phyloP scores from a whole-genome alignment of 202 grass and related monocot genomes.

The Eragrostis tef region DNA sequence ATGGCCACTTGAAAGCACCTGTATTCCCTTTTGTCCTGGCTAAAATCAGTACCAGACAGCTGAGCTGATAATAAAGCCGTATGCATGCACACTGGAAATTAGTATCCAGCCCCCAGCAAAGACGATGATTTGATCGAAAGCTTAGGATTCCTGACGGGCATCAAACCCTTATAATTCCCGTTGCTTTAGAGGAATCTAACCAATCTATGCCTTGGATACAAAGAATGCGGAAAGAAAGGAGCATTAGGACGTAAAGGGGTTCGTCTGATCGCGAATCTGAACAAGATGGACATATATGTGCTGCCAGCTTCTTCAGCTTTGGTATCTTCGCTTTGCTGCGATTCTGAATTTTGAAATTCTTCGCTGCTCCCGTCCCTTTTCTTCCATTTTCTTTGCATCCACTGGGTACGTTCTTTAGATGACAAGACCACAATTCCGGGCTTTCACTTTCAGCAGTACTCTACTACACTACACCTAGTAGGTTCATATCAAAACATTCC shows the following conservation, averaged over 20 bases:
- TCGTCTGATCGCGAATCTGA: slow-evolving; percentile 25
- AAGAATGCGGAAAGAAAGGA: slow-evolving; percentile 48
- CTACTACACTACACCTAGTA: background rate
- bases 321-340: background rate
- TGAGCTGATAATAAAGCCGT: background rate
- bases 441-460: slow-evolving; percentile 31
- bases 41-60: slow-evolving; percentile 12
- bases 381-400: background rate
- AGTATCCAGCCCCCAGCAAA: background rate
- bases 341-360: background rate
- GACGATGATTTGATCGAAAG: slow-evolving; percentile 50
- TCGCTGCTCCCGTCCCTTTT: slow-evolving; percentile 18
- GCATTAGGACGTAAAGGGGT: slow-evolving; percentile 36
- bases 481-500: background rate
- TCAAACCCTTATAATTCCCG: background rate
- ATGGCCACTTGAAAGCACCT: background rate
- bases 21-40: background rate
- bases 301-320: background rate
- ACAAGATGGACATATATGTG: background rate
- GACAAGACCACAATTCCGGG: background rate
- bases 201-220: slow-evolving; percentile 46
- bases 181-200: slow-evolving; percentile 32
- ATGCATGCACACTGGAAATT: background rate
- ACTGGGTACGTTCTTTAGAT: background rate
- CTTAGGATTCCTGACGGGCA: slow-evolving; percentile 32